Base-by-base conservation (phyloP, 106 monocot species). In the Allium sativum region DNA sequence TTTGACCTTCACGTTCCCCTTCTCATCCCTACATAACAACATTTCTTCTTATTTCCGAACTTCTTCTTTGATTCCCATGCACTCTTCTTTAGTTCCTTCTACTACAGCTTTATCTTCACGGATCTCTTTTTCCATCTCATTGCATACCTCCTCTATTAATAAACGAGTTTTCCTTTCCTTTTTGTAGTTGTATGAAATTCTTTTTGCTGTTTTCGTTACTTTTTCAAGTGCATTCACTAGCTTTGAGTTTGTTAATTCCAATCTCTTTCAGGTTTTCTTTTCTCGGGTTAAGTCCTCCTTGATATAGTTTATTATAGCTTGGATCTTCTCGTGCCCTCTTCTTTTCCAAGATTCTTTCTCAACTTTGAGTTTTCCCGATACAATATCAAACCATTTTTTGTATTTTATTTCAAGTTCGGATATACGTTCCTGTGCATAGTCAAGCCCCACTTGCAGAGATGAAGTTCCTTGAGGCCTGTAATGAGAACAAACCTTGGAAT, bases 111-210 rank as follows among this genome's bases (percentile, higher is more conserved):
- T 88, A 65, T 98, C 87, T 47, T 98, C 91, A 0, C 81, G 82
- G 51, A 91, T 91, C 64, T 98, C 91, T 68, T 85, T 98, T 3
- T 87, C 96, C 20, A 98, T 62, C 69, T 98, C 96, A 58, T 98
- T 82, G 70, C 96, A 98, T 0, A 88, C 82, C 74, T 98, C 91
- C 70, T 98, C 88, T 75, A 92, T 71, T 16, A 98, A 67, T 66
- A 88, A 90, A 22, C 91, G 69, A 14, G 82, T 76, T 63, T 92
- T 91, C 71, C 74, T 72, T 69, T 98, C 96, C 61, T 85, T 92
- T 75, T 92, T 84, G 69, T 74, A 88, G 44, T 92, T 88, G 56
- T 88, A 91, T 66, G 79, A 74, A 52, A 69, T 71, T 48, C 72
- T 72, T 69, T 85, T 92, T 9, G 76, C 77, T n/a, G 80, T 67